These are phyloP conservation scores for Kodamaea anthophila DNA, from an alignment of 1,139 yeast genomes.

Conservation along the genomic window DNA sequence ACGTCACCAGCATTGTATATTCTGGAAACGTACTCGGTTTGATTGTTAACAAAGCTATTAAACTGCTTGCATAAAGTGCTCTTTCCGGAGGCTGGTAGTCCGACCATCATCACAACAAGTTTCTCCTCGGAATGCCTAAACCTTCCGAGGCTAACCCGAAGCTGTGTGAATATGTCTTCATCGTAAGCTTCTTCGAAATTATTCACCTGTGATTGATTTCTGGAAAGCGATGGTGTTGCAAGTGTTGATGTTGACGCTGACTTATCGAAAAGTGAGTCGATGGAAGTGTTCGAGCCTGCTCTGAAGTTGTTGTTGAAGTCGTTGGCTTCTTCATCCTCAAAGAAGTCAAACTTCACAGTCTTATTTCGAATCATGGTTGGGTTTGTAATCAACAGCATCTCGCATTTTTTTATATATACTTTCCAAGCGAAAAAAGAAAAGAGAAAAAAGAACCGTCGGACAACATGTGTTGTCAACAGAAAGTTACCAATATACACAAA, in stretches of 20 bases:
- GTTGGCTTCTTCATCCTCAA: constrained; percentile 4
- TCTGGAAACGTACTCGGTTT: constrained; percentile 27
- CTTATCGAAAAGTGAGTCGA: constrained; percentile 24
- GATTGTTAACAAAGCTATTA: constrained; percentile 28
- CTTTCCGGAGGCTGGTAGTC: constrained; percentile 70
- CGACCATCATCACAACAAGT: constrained; percentile 46
- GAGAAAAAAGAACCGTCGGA: constrained; percentile 2
- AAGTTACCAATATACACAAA: constrained; percentile 1
- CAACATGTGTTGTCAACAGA: no score
- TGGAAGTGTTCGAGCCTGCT: constrained; percentile 20
- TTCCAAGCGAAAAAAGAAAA: constrained; percentile 1
- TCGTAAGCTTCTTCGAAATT: constrained; percentile 3
- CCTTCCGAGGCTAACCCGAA: constrained; percentile 2
- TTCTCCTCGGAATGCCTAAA: constrained; percentile 12
- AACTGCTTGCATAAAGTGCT: constrained; percentile 56
- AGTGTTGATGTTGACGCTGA: constrained; percentile 5
- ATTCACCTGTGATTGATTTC: constrained; percentile 10
- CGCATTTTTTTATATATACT: constrained; percentile 1
- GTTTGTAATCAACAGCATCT: background rate
- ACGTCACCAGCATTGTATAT: constrained; percentile 24
- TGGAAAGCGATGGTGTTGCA: constrained; percentile 12
- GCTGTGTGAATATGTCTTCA: constrained; percentile 1
- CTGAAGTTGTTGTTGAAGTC: constrained; percentile 1
- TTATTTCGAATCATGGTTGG: constrained; percentile 2
- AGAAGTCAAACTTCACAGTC: constrained; percentile 6